These are phyloP conservation scores for Podospora sp. DNA, from an alignment of 495 filamentous ascomycete species.

Conservation along the genomic window DNA sequence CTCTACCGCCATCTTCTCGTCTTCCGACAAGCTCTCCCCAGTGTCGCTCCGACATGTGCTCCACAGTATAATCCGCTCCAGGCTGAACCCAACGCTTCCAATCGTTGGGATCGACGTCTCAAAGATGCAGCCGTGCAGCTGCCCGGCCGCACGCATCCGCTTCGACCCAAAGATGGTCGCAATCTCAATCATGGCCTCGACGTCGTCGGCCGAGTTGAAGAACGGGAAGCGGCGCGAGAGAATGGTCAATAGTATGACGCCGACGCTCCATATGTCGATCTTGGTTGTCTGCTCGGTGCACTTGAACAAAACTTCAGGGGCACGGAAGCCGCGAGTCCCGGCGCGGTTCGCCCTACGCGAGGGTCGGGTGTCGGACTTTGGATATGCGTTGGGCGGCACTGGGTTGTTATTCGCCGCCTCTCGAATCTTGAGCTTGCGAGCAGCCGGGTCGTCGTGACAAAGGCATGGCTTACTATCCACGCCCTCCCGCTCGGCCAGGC, in stretches of 20 bases:
- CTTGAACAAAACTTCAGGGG: conserved; percentile 95
- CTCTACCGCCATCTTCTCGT: conserved; percentile 65
- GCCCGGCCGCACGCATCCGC: conserved; percentile 78
- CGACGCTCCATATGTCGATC: conserved; percentile 96
- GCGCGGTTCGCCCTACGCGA: conserved; percentile 90
- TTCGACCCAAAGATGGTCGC: conserved; percentile 88
- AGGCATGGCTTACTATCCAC: conserved; percentile 71
- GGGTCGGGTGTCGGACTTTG: conserved; percentile 82
- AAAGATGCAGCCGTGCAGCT: conserved; percentile 81
- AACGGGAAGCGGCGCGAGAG: conserved; percentile 91
- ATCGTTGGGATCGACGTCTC: conserved; percentile 91
- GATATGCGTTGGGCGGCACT: conserved; percentile 67
- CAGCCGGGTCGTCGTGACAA: conserved; percentile 59
- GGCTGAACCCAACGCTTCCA: conserved; percentile 76
- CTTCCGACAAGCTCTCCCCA: conserved; percentile 52
- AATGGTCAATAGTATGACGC: conserved; percentile 90
- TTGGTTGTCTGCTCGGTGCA: conserved; percentile 95
- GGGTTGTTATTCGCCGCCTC: conserved; percentile 44
- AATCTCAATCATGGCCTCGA: conserved; percentile 96
- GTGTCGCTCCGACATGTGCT: conserved; percentile 64
- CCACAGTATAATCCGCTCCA: conserved; percentile 95
- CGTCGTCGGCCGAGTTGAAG: conserved; percentile 95
- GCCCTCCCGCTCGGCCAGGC: conserved; percentile 83
- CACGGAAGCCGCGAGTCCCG: conserved; percentile 94
- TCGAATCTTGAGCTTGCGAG: conserved; percentile 43